Evolutionary conservation across 441 rosid species (phyloP).

Genomic region (Pelargonium citronellum): DNA sequence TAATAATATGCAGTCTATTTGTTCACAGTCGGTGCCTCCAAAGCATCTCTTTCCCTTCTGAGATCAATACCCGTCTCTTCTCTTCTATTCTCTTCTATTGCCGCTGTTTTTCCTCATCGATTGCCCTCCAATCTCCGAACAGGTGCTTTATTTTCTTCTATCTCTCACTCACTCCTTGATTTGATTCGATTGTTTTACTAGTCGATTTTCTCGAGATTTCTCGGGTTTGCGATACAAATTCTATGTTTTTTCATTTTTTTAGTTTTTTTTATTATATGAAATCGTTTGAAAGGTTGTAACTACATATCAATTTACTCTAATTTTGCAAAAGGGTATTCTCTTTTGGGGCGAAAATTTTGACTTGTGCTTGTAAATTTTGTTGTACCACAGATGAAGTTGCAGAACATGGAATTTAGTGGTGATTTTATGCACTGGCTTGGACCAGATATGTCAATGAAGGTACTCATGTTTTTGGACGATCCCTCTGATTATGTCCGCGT

Average conservation of each 20-base stretch:
- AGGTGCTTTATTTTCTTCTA: neutral
- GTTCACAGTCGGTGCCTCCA: no score
- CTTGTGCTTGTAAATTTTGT: neutral
- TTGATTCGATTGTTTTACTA: neutral
- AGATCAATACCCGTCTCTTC: no score
- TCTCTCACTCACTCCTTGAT: neutral
- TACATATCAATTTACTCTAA: neutral
- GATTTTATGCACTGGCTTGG: conserved; percentile 39
- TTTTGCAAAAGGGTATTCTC: neutral
- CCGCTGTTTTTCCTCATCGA: neutral
- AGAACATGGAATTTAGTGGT: conserved; percentile 26
- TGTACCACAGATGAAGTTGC: neutral
- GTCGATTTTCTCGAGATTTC: neutral
- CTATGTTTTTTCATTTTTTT: neutral
- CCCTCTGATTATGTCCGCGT: conserved; percentile 46
- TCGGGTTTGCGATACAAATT: no score
- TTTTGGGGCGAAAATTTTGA: neutral
- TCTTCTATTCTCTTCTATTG: no score
- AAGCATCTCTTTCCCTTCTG: no score
- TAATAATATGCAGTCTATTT: no score
- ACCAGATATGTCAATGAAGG: conserved; percentile 29
- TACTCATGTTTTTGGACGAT: conserved; percentile 39
- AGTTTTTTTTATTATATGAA: neutral
- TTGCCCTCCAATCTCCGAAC: neutral
- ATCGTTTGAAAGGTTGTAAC: neutral